Base-by-base conservation (phyloP, 345 rosid species). In the Firmiana major region DNA sequence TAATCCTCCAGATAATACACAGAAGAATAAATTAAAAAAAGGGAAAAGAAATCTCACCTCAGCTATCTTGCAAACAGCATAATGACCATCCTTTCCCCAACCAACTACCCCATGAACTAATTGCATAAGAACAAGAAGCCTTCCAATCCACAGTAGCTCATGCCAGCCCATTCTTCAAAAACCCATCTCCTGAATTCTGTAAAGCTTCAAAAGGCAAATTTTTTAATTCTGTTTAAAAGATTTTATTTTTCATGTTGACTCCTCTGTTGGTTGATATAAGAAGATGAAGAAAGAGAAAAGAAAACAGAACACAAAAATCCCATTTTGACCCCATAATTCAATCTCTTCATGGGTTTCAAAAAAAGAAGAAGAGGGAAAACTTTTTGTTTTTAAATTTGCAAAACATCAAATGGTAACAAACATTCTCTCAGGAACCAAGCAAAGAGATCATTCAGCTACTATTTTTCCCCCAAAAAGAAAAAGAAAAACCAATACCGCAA, bases 11-110 rank as follows among this genome's bases (percentile, higher is more conserved):
- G 55, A 51, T 13, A 64, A 17, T 21, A 48, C 43, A 49, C 46
- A 63, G 34, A 66, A 17, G 26, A 57, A 46, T 6, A 42, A 42
- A 36, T 43, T 15, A 0, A 13, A 49, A 48, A 48, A 46, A 3
- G 16, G 55, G 15, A 12, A 62, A 26, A 1, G 57, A 60, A 38
- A 26, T 13, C 24, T 83, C 0, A 88, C 97, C 96, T 95, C 97
- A 21, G 99, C 98, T 59, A 94, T 87, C 81, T 87, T 91, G 88
- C 98, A 94, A 80, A 76, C 68, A 71, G 88, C 87, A 79, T 78
- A 91, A 76, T 94, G 98, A 71, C 97, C 98, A 55, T 91, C 95
- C 60, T 88, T 86, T 83, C 95, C 98, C 98, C 98, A 91, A 55
- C 90, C 85, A 55, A 85, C 82, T 77, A 83, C 86, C 38, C 93